phyloP scores from a whole-genome alignment of 805 yeast genomes.

The Starmerella sirachaensis region DNA sequence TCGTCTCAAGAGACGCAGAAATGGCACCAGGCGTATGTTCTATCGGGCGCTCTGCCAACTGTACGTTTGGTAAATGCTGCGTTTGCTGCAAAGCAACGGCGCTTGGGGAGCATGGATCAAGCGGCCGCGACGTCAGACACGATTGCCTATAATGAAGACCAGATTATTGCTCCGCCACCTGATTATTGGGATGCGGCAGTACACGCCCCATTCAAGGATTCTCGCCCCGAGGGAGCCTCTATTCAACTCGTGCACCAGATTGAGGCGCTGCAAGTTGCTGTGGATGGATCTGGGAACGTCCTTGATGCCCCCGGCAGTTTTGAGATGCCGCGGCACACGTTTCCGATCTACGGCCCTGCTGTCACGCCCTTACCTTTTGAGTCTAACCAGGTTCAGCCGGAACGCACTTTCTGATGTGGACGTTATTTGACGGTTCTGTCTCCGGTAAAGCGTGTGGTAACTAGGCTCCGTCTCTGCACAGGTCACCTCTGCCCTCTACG shows the following conservation, averaged over 20 bases:
- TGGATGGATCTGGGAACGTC: background rate
- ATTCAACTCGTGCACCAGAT: slow-evolving; percentile 2
- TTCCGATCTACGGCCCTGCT: slow-evolving; percentile 19
- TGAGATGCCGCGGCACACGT: slow-evolving; percentile 13
- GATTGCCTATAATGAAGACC: slow-evolving; percentile 3
- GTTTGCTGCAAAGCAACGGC: background rate
- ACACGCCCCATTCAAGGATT: slow-evolving; percentile 19
- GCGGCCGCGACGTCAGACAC: slow-evolving; percentile 2
- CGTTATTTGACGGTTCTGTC: too few relatives aligned
- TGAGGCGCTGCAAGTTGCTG: slow-evolving; percentile 3
- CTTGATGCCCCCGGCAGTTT: background rate
- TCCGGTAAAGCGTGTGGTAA: too few relatives aligned
- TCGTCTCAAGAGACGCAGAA: slow-evolving; percentile 1
- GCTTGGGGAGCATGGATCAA: background rate
- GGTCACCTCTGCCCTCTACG: too few relatives aligned
- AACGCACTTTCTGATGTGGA: slow-evolving; percentile 16
- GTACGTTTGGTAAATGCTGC: too few relatives aligned
- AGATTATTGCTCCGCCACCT: slow-evolving; percentile 17
- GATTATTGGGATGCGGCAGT: slow-evolving; percentile 21
- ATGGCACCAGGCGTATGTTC: slow-evolving; percentile 9
- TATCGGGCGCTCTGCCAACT: background rate
- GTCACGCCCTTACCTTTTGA: slow-evolving; percentile 21
- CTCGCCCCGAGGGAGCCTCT: slow-evolving; percentile 14
- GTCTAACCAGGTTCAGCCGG: slow-evolving; percentile 9
- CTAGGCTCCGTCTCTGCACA: too few relatives aligned